These are phyloP conservation scores for Pythium pyrilobum DNA, from an alignment of 352 stramenopile genomes.

Conservation along the genomic window DNA sequence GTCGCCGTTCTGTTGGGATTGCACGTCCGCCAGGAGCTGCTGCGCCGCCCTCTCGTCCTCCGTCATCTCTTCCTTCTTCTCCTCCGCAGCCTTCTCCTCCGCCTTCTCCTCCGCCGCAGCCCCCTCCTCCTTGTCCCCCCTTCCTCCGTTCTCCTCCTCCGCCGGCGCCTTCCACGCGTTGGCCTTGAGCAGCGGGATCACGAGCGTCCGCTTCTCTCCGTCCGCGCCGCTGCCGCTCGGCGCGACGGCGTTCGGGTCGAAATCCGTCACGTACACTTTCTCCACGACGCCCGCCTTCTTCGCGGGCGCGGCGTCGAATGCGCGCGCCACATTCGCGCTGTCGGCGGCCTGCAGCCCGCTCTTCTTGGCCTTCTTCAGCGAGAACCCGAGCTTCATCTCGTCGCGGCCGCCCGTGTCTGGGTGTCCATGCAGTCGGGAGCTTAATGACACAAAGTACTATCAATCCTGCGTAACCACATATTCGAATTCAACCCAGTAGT, in stretches of 20 bases:
- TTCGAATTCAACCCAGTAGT: too few relatives aligned
- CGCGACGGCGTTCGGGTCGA: slow-evolving; percentile 40
- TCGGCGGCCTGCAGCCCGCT: slow-evolving; percentile 14
- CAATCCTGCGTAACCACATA: too few relatives aligned
- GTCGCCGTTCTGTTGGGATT: slow-evolving; percentile 7
- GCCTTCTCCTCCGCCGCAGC: background rate
- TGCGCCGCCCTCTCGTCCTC: slow-evolving; percentile 35
- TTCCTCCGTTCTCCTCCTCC: background rate
- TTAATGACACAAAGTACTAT: too few relatives aligned
- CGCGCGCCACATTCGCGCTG: slow-evolving; percentile 9
- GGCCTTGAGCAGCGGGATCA: slow-evolving; percentile 65
- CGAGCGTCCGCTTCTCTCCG: slow-evolving; percentile 28
- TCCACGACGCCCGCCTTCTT: slow-evolving; percentile 13
- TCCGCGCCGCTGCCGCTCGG: slow-evolving; percentile 22
- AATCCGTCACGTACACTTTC: slow-evolving; percentile 76
- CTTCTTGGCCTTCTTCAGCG: slow-evolving; percentile 72
- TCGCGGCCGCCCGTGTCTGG: background rate
- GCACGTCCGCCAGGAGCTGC: slow-evolving; percentile 34
- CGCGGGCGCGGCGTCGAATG: slow-evolving; percentile 14
- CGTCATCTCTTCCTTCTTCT: background rate
- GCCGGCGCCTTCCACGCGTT: slow-evolving; percentile 40
- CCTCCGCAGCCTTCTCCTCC: background rate
- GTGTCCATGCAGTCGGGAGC: too few relatives aligned
- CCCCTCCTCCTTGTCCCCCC: background rate
- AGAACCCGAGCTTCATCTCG: slow-evolving; percentile 62